Evolutionary conservation across 352 stramenopile species (phyloP).

Genomic region (Achlya hypogyna): DNA sequence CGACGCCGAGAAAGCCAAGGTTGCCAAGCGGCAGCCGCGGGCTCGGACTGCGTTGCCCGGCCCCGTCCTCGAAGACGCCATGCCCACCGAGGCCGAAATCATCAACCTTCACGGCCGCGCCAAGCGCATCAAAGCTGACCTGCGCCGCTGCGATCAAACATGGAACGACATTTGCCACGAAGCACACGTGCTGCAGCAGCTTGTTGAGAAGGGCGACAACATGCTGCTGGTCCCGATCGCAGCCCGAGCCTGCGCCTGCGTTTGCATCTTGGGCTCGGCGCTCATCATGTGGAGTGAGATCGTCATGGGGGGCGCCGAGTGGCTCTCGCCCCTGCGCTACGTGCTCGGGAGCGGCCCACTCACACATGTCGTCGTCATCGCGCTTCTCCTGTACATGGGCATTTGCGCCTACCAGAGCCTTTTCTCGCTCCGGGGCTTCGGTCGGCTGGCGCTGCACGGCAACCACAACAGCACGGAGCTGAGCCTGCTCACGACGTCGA

Average conservation of each 20-base stretch:
- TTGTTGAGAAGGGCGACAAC: neutral
- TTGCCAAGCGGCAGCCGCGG: neutral
- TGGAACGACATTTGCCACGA: constrained; percentile 52
- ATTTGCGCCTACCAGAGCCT: constrained; percentile 52
- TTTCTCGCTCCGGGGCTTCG: constrained; percentile 44
- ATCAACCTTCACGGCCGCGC: constrained; percentile 44
- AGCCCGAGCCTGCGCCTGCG: constrained; percentile 25
- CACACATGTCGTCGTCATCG: constrained; percentile 16
- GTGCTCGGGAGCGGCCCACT: constrained; percentile 23
- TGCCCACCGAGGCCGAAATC: constrained; percentile 35
- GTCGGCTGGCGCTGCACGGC: constrained; percentile 36
- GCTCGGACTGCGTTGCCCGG: neutral
- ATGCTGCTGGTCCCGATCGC: neutral
- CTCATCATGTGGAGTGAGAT: constrained; percentile 60
- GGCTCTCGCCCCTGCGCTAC: constrained; percentile 25
- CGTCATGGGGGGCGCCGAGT: constrained; percentile 33
- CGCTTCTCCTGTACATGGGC: constrained; percentile 47
- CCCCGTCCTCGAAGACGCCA: neutral
- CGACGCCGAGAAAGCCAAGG: neutral
- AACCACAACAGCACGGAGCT: constrained; percentile 52
- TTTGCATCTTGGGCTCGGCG: constrained; percentile 38
- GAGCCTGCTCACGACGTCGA: constrained; percentile 47
- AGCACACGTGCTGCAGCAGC: constrained; percentile 26
- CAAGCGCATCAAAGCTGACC: constrained; percentile 30
- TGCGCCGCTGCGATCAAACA: constrained; percentile 42